Percentiles rank a stretch among this genome's conserved stretches.
These are phyloP conservation scores for Xerocomellus intermedius DNA, from an alignment of 768 basidiomycete genomes.

Conservation along the genomic window DNA sequence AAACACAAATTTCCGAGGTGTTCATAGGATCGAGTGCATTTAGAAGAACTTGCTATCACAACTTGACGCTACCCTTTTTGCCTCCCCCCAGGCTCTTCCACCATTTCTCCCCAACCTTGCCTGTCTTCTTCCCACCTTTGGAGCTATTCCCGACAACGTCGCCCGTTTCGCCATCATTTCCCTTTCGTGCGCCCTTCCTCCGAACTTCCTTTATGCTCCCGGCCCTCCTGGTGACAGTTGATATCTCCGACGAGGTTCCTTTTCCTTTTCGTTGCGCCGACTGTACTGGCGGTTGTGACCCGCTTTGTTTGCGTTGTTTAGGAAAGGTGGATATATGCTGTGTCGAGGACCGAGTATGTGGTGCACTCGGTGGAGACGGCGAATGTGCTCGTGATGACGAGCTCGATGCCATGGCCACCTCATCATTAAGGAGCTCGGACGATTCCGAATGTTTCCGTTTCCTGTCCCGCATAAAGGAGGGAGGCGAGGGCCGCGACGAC, in stretches of 20 bases:
- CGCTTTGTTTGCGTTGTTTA: background rate
- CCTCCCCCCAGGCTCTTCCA: conserved; percentile 42
- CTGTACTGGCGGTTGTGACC: background rate
- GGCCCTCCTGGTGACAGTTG: conserved; percentile 43
- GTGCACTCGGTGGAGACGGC: background rate
- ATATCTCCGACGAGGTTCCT: conserved; percentile 63
- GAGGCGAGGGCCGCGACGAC: background rate
- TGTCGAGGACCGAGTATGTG: background rate
- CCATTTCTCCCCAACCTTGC: conserved; percentile 33
- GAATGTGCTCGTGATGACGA: background rate
- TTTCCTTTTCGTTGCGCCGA: conserved; percentile 45
- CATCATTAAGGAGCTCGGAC: background rate
- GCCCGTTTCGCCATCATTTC: conserved; percentile 13
- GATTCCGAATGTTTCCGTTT: conserved; percentile 18
- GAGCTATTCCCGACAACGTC: background rate
- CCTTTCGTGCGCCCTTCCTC: background rate
- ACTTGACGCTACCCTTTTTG: conserved; percentile 3
- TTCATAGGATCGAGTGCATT: background rate
- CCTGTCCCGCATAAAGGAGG: background rate
- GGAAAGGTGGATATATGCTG: background rate
- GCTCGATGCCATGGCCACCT: background rate
- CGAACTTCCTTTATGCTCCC: conserved; percentile 9
- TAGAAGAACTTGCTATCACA: background rate
- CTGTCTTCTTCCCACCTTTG: background rate
- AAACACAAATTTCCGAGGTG: background rate